A percentile compares a stretch with the other conserved stretches of the same genome.
Conservation (phyloP, 768 basidiomycete species). For the Rhizopogon salebrosus region DNA sequence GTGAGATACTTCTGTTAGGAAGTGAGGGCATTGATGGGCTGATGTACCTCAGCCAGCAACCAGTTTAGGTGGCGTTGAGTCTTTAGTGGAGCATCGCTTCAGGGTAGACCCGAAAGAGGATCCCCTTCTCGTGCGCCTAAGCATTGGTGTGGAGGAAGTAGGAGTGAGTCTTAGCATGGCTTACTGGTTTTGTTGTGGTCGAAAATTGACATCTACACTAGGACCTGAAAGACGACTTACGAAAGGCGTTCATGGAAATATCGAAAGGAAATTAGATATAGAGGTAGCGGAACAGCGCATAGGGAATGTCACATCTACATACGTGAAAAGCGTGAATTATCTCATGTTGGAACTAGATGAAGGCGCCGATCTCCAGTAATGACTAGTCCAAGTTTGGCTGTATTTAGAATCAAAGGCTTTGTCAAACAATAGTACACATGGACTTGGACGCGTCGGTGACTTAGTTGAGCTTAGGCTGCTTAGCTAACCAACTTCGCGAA, state of each 20-base stretch:
- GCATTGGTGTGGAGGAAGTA: constrained; percentile 80
- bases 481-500: too few relatives aligned
- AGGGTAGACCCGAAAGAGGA: constrained; percentile 58
- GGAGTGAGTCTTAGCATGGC: constrained; percentile 37
- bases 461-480: too few relatives aligned
- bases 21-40: neutral
- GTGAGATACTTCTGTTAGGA: constrained; percentile 38
- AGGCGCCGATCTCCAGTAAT: too few relatives aligned
- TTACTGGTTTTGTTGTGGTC: constrained; percentile 8
- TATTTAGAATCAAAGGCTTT: neutral
- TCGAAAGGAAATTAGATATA: constrained; percentile 10
- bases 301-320: neutral
- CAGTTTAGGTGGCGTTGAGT: constrained; percentile 83
- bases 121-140: constrained; percentile 67
- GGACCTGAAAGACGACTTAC: constrained; percentile 71
- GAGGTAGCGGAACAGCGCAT: neutral
- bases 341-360: too few relatives aligned
- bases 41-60: constrained; percentile 59
- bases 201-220: constrained; percentile 19
- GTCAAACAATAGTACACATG: neutral
- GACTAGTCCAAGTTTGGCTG: neutral
- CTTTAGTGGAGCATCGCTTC: constrained; percentile 69
- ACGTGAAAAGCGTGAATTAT: too few relatives aligned
- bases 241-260: constrained; percentile 46
- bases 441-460: constrained; percentile 18